phyloP scores from a whole-genome alignment of 257 asterid species.

The Nicotiana tabacum region DNA sequence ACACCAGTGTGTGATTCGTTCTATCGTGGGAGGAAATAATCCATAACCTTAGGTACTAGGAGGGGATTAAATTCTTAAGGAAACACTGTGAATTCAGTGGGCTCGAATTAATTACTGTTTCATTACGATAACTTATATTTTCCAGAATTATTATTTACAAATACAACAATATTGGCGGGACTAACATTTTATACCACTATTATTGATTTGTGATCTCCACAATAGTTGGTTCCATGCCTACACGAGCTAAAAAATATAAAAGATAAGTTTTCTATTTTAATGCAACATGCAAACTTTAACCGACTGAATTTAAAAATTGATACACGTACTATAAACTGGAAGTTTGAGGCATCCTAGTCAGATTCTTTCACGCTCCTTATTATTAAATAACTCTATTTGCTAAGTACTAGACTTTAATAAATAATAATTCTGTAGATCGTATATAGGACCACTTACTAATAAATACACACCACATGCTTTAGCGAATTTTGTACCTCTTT shows the following conservation, averaged over 20 bases:
- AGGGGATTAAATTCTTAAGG: too few relatives aligned
- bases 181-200: not conserved
- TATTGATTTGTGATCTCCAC: not conserved
- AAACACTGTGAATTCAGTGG: too few relatives aligned
- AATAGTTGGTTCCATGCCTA: not conserved
- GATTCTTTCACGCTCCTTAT: not conserved
- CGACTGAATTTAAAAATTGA: not conserved
- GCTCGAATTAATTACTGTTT: too few relatives aligned
- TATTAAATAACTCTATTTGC: not conserved
- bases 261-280: not conserved
- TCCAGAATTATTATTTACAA: too few relatives aligned
- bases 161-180: too few relatives aligned
- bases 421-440: not conserved
- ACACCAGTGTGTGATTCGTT: too few relatives aligned
- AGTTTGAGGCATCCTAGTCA: not conserved
- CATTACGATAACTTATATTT: too few relatives aligned
- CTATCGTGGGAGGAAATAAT: too few relatives aligned
- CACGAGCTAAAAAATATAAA: not conserved
- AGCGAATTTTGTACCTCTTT: not conserved
- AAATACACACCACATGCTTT: constrained; percentile 2
- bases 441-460: not conserved
- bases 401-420: not conserved
- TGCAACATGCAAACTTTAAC: not conserved
- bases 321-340: not conserved
- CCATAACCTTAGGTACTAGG: too few relatives aligned